phyloP scores from a whole-genome alignment of 1,139 yeast genomes.

The Diutina siamensis region DNA sequence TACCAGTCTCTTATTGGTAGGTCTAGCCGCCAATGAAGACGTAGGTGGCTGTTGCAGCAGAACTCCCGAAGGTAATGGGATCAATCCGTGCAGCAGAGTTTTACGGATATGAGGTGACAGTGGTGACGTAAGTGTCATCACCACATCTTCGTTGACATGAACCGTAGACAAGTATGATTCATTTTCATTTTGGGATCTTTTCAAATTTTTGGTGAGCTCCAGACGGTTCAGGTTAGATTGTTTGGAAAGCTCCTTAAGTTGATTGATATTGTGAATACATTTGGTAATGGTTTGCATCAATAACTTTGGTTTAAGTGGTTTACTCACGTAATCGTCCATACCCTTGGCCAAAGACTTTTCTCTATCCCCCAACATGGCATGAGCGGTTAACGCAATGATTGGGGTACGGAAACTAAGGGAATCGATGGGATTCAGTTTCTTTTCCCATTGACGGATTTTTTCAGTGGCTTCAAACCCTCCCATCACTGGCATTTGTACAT shows the following conservation, averaged over 20 bases:
- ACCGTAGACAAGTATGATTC: background rate
- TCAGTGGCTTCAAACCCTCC: slow-evolving; percentile 90
- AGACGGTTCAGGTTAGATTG: slow-evolving; percentile 37
- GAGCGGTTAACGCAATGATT: slow-evolving; percentile 81
- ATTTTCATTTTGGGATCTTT: slow-evolving; percentile 9
- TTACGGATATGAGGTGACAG: slow-evolving; percentile 3
- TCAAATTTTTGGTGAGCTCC: slow-evolving; percentile 36
- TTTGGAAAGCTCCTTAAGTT: slow-evolving; percentile 42
- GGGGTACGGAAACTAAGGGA: slow-evolving; percentile 59
- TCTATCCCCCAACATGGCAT: slow-evolving; percentile 85
- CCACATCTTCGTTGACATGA: slow-evolving; percentile 1
- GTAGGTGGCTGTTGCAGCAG: background rate
- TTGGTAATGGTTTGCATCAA: slow-evolving; percentile 76
- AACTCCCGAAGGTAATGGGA: background rate
- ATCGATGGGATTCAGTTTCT: slow-evolving; percentile 66
- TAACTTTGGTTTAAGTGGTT: slow-evolving; percentile 75
- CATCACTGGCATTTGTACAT: slow-evolving; percentile 93
- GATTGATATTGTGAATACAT: slow-evolving; percentile 62
- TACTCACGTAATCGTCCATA: slow-evolving; percentile 83
- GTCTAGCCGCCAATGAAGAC: background rate
- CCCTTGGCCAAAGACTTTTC: slow-evolving; percentile 79
- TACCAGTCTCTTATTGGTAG: slow-evolving; percentile 2
- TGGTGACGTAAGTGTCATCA: background rate
- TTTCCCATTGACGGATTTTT: slow-evolving; percentile 79
- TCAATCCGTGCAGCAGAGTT: slow-evolving; percentile 4